Base-by-base conservation (phyloP, 2,329 filamentous ascomycete species). In the Claviceps monticola region DNA sequence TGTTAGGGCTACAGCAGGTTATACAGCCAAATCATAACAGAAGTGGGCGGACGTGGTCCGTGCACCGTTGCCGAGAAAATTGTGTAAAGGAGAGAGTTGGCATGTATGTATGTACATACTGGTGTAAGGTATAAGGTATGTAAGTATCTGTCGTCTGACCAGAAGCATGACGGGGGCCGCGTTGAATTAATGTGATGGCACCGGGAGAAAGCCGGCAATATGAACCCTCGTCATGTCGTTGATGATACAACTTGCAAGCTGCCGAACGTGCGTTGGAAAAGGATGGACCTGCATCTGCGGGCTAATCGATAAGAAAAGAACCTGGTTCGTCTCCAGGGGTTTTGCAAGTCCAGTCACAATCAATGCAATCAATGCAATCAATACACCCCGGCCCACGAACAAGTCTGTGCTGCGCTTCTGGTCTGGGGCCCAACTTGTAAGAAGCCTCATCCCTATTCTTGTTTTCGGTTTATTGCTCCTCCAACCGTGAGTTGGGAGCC, bases 241-340 rank as follows among this genome's bases (percentile, higher is more conserved):
- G 41, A 21, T 19, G 19, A 21, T 43, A 2, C 42, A 19, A 21
- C 16, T 13, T 43, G 13, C 42, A 19, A 21, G 16, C 11, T 43
- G 13, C 42, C 42, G 42, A 43, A 34, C 29, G 29, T 34, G 29
- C 29, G 26, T 29, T 29, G 26, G 26, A 34, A 34, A 4, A 34
- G 29, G 29, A 34, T 34, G 29, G 42, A 17, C 42, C 13, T 44
- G 42, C 29, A 8, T 34, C 29, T 16, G n/a, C 17, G 41, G 26
- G 43, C 26, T 26, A 53, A 50, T 53, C 48, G 51, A 50, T 50
- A 47, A 53, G 49, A 36, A 41, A 34, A 36, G 23, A 53, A 37
- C 49, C 49, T 51, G 50, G 23, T 16, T 51, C 14, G 17, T 46
- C 46, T 46, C 50, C 46, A 48, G 46, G 53, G 53, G 48, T 44